Percentiles rank a stretch among this genome's conserved stretches.
These are phyloP conservation scores for Yamadazyma sp. DNA, from an alignment of 1,139 yeast species.

Conservation along the genomic window DNA sequence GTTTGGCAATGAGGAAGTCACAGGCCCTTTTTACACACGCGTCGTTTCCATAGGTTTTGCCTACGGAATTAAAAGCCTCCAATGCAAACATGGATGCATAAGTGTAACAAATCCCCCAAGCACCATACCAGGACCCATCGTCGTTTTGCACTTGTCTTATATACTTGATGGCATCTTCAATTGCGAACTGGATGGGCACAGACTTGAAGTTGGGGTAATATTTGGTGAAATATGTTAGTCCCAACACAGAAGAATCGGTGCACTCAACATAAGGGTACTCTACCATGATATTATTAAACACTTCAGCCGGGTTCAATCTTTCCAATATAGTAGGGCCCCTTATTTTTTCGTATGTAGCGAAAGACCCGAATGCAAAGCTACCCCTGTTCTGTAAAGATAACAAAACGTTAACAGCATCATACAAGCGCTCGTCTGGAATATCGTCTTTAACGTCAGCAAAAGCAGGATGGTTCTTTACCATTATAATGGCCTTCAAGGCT, in stretches of 20 bases:
- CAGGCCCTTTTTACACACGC: slow-evolving; percentile 71
- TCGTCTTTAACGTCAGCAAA: slow-evolving; percentile 38
- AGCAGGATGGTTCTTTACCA: slow-evolving; percentile 74
- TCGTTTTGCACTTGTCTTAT: slow-evolving; percentile 63
- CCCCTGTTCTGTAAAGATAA: slow-evolving; percentile 75
- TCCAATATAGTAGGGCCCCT: slow-evolving; percentile 81
- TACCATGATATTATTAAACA: slow-evolving; percentile 96
- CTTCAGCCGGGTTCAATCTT: slow-evolving; percentile 90
- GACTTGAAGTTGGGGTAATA: slow-evolving; percentile 62
- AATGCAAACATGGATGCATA: slow-evolving; percentile 98
- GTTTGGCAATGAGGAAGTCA: slow-evolving; percentile 76
- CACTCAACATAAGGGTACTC: slow-evolving; percentile 98
- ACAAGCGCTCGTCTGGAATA: slow-evolving; percentile 54
- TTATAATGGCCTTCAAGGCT: slow-evolving; percentile 86
- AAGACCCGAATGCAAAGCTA: slow-evolving; percentile 82
- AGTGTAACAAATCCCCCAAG: slow-evolving; percentile 97
- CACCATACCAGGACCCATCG: slow-evolving; percentile 98
- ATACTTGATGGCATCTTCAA: slow-evolving; percentile 70
- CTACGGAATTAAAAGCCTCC: slow-evolving; percentile 81
- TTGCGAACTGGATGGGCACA: slow-evolving; percentile 64
- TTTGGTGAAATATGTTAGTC: slow-evolving; percentile 75
- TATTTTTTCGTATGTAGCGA: slow-evolving; percentile 86
- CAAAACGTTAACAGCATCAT: slow-evolving; percentile 63
- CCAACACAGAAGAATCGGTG: slow-evolving; percentile 91
- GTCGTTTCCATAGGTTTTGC: slow-evolving; percentile 60